Base-by-base conservation (phyloP, 2,329 filamentous ascomycete genomes). In the Aspergillus pseudoterreus region DNA sequence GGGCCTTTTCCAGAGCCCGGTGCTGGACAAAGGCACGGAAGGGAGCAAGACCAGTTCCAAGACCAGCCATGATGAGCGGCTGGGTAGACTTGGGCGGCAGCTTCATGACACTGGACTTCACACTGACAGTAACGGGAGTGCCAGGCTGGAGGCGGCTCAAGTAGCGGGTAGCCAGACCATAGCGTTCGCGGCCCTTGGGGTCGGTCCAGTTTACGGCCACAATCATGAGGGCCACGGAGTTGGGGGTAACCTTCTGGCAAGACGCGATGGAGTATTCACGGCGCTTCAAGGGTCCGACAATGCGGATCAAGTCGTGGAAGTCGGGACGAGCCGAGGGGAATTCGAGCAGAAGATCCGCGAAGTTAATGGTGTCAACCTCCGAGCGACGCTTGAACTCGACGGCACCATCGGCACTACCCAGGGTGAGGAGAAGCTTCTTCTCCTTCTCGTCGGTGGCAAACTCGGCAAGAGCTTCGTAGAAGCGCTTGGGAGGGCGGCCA, bases 101-200 rank as follows among this genome's bases (percentile, higher is more conserved):
- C 77, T 97, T 99, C 94, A 99, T 99, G 60, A 97, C 94, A 21
- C 91, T 96, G 0, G 94, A 90, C 79, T 99, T 99, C 71, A 99
- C 91, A 32, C 89, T 95, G 52, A 90, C 94, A 2, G 92, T 96
- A 57, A 99, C 84, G 32, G 86, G 78, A 35, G 88, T 77, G 47
- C 94, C 94, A 11, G 89, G 77, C 11, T 81, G 80, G 33, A 99
- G 85, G 24, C 78, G 71, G 72, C 86, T 87, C 58, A 99, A 84
- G 78, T 95, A 99, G 59, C 87, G 87, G 10, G 92, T 96, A 6
- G 94, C 92, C 71, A 96, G 91, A 49, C 94, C 94, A 68, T 90
- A 92, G 62, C 94, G 91, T 63, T 88, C 87, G 67, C 92, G 90
- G 65, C 92, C 92, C 64, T 83, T 82, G 59, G 88, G 81, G 73